Percentiles rank a stretch among this genome's conserved stretches.
These are phyloP conservation scores for Colletotrichum eleusines DNA, from an alignment of 2,329 filamentous ascomycete genomes.

Conservation along the genomic window DNA sequence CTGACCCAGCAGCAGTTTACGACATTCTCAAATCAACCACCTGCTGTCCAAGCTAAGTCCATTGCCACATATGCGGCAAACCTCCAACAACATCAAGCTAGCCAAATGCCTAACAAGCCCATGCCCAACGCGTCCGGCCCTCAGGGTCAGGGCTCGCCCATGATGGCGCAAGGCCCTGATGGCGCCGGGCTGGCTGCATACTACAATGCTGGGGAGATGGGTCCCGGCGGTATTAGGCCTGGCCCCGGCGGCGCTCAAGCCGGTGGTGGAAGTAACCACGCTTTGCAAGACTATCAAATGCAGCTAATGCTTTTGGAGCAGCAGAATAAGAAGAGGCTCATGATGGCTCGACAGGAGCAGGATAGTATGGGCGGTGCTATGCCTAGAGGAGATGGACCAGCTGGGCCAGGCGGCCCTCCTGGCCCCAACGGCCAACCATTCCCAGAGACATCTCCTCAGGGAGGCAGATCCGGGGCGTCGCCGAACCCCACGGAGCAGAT, in stretches of 20 bases:
- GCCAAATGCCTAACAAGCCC: slow-evolving; percentile 83
- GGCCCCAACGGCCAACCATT: slow-evolving; percentile 73
- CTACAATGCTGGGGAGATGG: slow-evolving; percentile 75
- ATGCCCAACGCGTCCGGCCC: slow-evolving; percentile 79
- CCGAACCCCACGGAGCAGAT: slow-evolving; percentile 84
- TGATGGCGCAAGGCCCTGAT: slow-evolving; percentile 82
- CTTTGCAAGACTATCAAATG: slow-evolving; percentile 90
- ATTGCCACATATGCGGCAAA: slow-evolving; percentile 90
- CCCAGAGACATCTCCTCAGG: slow-evolving; percentile 78
- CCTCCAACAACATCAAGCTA: slow-evolving; percentile 84
- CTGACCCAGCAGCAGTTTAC: slow-evolving; percentile 84
- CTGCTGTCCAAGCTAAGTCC: slow-evolving; percentile 80
- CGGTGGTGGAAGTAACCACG: slow-evolving; percentile 76
- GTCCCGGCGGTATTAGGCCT: slow-evolving; percentile 69
- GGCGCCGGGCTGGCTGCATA: slow-evolving; percentile 67
- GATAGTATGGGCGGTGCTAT: slow-evolving; percentile 67
- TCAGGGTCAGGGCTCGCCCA: slow-evolving; percentile 82
- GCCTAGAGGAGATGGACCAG: slow-evolving; percentile 63
- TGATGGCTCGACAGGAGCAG: slow-evolving; percentile 86
- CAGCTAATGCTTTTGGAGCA: slow-evolving; percentile 88
- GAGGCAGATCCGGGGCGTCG: slow-evolving; percentile 76
- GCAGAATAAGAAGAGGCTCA: slow-evolving; percentile 86
- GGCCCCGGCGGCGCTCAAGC: slow-evolving; percentile 61
- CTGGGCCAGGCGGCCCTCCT: slow-evolving; percentile 64
- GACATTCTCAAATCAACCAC: slow-evolving; percentile 66